These are phyloP conservation scores for Torulaspora microellipsoides DNA, from an alignment of 805 yeast genomes.

Conservation along the genomic window DNA sequence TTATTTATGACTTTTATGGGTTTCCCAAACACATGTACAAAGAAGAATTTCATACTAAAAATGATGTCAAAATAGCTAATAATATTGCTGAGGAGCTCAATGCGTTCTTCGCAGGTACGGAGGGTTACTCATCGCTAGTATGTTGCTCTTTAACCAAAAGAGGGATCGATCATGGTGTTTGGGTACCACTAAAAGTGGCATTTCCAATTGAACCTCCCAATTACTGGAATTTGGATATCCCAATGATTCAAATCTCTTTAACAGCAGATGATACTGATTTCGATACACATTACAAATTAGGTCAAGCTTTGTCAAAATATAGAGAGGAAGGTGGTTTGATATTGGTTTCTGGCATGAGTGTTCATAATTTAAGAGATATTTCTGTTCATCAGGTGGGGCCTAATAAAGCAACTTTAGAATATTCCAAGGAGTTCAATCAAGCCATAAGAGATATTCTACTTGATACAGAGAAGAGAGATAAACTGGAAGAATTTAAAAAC, in stretches of 20 bases:
- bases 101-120: not conserved
- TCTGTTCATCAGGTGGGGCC: slow-evolving; percentile 13
- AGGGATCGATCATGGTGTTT: slow-evolving; percentile 79
- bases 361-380: slow-evolving; percentile 51
- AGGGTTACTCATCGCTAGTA: slow-evolving; percentile 31
- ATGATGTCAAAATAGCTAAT: slow-evolving; percentile 40
- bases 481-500: slow-evolving; percentile 37
- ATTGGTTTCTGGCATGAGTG: slow-evolving; percentile 73
- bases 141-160: slow-evolving; percentile 41
- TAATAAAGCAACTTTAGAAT: slow-evolving; percentile 36
- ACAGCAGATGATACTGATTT: slow-evolving; percentile 39
- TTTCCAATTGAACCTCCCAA: slow-evolving; percentile 38
- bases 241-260: slow-evolving; percentile 42
- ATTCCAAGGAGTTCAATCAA: slow-evolving; percentile 49
- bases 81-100: slow-evolving; percentile 9
- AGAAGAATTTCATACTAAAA: slow-evolving; percentile 54
- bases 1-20: slow-evolving; percentile 72
- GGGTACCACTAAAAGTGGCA: slow-evolving; percentile 77
- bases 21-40: slow-evolving; percentile 63
- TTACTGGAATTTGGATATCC: slow-evolving; percentile 33
- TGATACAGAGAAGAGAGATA: slow-evolving; percentile 22
- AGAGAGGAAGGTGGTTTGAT: slow-evolving; percentile 51
- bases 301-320: slow-evolving; percentile 48
- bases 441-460: slow-evolving; percentile 37
- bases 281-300: slow-evolving; percentile 45